Conservation (phyloP, 202 grass and related monocot species). For the Zoysia matrella region DNA sequence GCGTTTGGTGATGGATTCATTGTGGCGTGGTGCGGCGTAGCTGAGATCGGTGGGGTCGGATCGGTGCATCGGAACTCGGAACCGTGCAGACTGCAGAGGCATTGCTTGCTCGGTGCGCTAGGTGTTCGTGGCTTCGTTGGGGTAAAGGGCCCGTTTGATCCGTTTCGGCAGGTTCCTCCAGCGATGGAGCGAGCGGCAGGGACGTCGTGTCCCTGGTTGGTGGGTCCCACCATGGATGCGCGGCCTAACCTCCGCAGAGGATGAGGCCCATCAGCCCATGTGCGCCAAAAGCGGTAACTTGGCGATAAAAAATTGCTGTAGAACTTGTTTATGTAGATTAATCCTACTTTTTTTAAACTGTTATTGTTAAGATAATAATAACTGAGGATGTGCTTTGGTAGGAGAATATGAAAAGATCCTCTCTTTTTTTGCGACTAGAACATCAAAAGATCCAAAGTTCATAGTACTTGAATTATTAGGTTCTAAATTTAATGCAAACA, state of each 20-base stretch:
- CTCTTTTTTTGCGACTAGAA: no score
- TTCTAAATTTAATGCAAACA: not conserved
- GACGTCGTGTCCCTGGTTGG: not conserved
- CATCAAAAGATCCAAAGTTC: no score
- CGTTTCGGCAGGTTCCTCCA: slow-evolving; percentile 3
- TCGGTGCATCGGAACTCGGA: slow-evolving; percentile 15
- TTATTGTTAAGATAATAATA: no score
- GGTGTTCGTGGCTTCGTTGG: slow-evolving; percentile 27
- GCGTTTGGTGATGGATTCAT: slow-evolving; percentile 22
- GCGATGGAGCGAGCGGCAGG: slow-evolving; percentile 30
- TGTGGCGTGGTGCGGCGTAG: slow-evolving; percentile 9
- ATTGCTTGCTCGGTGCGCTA: not conserved
- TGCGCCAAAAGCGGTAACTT: not conserved
- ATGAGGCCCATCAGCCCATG: not conserved
- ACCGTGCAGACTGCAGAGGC: not conserved
- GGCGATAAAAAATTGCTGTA: no score
- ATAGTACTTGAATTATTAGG: not conserved
- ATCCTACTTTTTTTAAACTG: no score
- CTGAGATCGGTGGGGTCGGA: not conserved
- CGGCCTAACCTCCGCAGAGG: not conserved
- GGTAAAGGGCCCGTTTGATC: slow-evolving; percentile 44
- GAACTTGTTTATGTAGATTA: no score
- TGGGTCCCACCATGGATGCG: not conserved
- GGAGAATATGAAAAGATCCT: no score
- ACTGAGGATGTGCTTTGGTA: no score